These are phyloP conservation scores for Dictyophora rubrovolvata DNA, from an alignment of 768 basidiomycete genomes.

Conservation along the genomic window DNA sequence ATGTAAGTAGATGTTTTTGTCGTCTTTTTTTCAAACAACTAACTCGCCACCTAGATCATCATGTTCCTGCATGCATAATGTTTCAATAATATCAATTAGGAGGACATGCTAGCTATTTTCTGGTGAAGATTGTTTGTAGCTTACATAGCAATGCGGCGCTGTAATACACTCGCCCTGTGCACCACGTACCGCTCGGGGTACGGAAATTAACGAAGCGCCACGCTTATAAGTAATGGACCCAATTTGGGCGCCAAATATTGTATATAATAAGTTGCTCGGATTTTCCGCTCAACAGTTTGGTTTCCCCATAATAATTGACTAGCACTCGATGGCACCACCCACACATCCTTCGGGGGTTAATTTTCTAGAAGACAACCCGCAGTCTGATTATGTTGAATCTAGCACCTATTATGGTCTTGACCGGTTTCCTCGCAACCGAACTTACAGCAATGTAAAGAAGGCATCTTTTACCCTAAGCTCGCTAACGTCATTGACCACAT, in stretches of 20 bases:
- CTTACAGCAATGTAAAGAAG: slow-evolving; percentile 76
- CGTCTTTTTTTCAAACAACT: background rate
- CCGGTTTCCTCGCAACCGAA: slow-evolving; percentile 70
- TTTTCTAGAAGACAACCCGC: slow-evolving; percentile 49
- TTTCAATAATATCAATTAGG: background rate
- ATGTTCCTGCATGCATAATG: slow-evolving; percentile 4
- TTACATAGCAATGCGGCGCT: no score
- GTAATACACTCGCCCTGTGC: no score
- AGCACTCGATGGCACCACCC: slow-evolving; percentile 50
- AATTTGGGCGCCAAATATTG: no score
- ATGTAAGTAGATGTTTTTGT: slow-evolving; percentile 40
- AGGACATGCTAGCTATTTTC: background rate
- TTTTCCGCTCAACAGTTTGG: no score
- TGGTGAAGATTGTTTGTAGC: no score
- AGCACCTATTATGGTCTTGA: slow-evolving; percentile 80
- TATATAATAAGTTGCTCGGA: no score
- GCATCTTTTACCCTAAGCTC: slow-evolving; percentile 5
- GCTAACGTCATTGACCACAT: slow-evolving; percentile 4
- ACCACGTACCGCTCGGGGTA: no score
- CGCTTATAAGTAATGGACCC: no score
- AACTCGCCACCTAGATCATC: background rate
- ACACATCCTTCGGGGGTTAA: slow-evolving; percentile 53
- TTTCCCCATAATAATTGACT: no score
- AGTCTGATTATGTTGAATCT: slow-evolving; percentile 47
- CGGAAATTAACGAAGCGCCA: no score